These are phyloP conservation scores for Globisporangium orthogonon DNA, from an alignment of 352 stramenopile species.

Conservation along the genomic window DNA sequence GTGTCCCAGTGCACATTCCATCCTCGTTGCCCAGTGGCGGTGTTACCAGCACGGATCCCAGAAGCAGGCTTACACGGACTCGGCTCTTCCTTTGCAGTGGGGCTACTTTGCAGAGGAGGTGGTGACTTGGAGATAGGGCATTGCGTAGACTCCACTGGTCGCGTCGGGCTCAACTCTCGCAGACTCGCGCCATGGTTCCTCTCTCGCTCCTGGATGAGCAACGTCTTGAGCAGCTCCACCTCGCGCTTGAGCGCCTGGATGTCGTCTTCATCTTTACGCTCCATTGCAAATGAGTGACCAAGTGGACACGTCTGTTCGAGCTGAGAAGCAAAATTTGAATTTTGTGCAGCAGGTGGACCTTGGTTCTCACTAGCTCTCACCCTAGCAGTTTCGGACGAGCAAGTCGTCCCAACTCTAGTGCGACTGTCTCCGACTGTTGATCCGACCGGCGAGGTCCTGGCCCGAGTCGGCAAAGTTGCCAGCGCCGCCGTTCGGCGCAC, in stretches of 20 bases:
- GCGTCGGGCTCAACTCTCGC: conserved; percentile 6
- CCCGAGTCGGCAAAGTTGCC: conserved; percentile 17
- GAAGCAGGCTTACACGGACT: not conserved
- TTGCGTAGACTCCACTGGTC: conserved; percentile 9
- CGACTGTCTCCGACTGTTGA: conserved; percentile 57
- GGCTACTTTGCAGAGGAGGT: not conserved
- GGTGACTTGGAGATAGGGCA: not conserved
- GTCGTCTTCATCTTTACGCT: conserved; percentile 19
- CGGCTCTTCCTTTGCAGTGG: not conserved
- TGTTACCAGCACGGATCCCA: not conserved
- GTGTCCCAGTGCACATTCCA: conserved; percentile 4
- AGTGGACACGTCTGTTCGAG: too few species aligned
- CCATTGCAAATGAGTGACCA: too few species aligned
- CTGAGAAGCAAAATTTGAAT: too few species aligned
- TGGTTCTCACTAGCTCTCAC: too few species aligned
- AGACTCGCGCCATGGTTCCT: conserved; percentile 5
- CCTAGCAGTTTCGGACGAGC: too few species aligned
- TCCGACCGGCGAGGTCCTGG: conserved; percentile 17
- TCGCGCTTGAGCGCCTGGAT: conserved; percentile 46
- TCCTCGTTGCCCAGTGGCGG: not conserved
- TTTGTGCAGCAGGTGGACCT: too few species aligned
- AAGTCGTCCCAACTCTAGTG: conserved; percentile 18
- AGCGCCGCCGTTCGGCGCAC: not conserved
- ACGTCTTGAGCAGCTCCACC: conserved; percentile 37
- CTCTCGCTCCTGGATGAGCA: conserved; percentile 39